phyloP scores from a whole-genome alignment of 805 yeast genomes.

The Monosporozyma aerobia region DNA sequence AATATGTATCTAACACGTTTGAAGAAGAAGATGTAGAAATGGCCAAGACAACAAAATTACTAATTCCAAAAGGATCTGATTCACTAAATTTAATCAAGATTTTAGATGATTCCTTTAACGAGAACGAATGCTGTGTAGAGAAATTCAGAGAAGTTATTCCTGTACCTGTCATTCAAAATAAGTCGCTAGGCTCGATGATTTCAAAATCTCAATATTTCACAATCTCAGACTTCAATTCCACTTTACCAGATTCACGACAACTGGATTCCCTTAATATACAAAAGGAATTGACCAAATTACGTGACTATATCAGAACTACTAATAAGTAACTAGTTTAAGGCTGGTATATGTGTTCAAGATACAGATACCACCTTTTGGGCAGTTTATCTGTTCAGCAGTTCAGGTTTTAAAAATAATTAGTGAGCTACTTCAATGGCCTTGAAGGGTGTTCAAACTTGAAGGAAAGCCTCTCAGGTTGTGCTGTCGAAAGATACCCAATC shows the following conservation, averaged over 20 bases:
- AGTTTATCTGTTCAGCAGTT: too few species aligned
- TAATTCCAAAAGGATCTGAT: constrained; percentile 45
- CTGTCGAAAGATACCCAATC: too few species aligned
- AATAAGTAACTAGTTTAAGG: neutral
- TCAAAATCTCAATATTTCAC: neutral
- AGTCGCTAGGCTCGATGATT: neutral
- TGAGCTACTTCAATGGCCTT: too few species aligned
- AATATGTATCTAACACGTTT: constrained; percentile 1
- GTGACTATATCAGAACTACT: neutral
- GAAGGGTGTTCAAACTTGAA: too few species aligned
- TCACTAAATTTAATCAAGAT: constrained; percentile 41
- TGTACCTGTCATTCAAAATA: neutral
- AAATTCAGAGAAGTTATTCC: neutral
- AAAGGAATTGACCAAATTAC: neutral
- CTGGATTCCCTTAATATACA: neutral
- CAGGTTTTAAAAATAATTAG: too few species aligned
- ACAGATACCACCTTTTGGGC: too few species aligned
- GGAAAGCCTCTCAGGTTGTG: too few species aligned
- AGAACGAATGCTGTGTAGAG: constrained; percentile 2
- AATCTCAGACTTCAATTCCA: neutral
- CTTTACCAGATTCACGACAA: neutral
- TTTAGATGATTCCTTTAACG: constrained; percentile 29
- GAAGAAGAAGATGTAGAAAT: constrained; percentile 8
- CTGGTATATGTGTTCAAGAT: too few species aligned
- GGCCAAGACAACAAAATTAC: constrained; percentile 17